These are phyloP conservation scores for Graphilbum fragrans DNA, from an alignment of 2,329 filamentous ascomycete genomes.

Conservation along the genomic window DNA sequence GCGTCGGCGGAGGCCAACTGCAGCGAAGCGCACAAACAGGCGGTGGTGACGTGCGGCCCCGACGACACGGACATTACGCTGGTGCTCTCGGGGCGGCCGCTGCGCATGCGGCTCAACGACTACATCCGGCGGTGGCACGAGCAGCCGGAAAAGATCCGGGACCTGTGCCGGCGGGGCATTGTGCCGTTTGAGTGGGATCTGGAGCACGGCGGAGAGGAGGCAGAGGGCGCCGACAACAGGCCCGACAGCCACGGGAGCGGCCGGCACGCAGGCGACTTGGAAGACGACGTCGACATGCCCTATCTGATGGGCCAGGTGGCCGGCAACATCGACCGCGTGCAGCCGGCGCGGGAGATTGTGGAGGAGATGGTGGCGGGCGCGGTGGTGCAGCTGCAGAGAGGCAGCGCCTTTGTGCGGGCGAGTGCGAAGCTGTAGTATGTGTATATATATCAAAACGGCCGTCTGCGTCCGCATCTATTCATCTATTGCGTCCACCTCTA, in stretches of 20 bases:
- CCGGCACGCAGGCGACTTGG: conserved; percentile 22
- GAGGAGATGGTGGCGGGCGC: conserved; percentile 78
- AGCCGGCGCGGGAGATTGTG: conserved; percentile 78
- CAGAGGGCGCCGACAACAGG: neutral
- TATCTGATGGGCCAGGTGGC: conserved; percentile 93
- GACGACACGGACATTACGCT: conserved; percentile 74
- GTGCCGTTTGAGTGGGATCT: conserved; percentile 76
- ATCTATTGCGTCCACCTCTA: too few species aligned
- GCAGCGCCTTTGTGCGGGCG: conserved; percentile 14
- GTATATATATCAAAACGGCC: too few species aligned
- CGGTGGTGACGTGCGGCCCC: conserved; percentile 67
- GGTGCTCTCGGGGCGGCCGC: conserved; percentile 68
- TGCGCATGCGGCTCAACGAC: conserved; percentile 71
- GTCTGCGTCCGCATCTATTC: too few species aligned
- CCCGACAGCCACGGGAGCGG: neutral
- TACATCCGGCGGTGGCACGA: conserved; percentile 76
- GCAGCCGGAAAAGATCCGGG: conserved; percentile 60
- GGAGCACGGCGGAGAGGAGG: conserved; percentile 35
- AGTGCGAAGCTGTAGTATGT: neutral
- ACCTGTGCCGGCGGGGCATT: conserved; percentile 63
- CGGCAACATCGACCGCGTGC: conserved; percentile 61
- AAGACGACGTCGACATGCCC: conserved; percentile 68
- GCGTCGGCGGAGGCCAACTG: conserved; percentile 72
- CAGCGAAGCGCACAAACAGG: conserved; percentile 70
- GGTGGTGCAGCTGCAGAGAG: conserved; percentile 51